A percentile compares a stretch with the other conserved stretches of the same genome.
Evolutionary conservation across 257 asterid species (phyloP).

Genomic region (Solanum clarkiae): DNA sequence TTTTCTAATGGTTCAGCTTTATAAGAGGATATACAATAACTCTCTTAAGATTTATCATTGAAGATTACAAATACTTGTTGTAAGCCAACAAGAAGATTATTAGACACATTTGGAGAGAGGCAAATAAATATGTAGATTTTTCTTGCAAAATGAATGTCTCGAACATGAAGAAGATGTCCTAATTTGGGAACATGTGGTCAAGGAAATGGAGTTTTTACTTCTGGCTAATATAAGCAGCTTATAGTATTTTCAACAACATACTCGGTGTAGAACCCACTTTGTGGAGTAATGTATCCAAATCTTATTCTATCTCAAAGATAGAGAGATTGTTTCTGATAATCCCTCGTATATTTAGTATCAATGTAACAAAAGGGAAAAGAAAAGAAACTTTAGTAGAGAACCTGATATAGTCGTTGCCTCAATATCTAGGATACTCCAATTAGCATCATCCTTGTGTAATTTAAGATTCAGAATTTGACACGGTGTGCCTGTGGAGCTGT

Average conservation of each 20-base stretch:
- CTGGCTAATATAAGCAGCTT: background rate
- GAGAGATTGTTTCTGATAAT: background rate
- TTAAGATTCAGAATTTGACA: conserved; percentile 40
- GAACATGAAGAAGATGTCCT: background rate
- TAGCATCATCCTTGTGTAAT: conserved; percentile 29
- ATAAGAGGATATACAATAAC: no score
- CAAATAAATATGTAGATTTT: background rate
- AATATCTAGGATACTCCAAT: conserved; percentile 12
- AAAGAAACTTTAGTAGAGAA: background rate
- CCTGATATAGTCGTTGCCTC: conserved; percentile 38
- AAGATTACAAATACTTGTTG: no score
- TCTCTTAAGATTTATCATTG: background rate
- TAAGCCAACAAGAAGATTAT: background rate
- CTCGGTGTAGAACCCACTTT: background rate
- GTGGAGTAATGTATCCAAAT: background rate
- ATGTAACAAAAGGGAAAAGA: background rate
- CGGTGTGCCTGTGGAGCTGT: background rate
- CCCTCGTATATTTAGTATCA: background rate
- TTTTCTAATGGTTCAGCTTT: background rate
- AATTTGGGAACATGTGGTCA: background rate
- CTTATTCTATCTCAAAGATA: rapidly evolving
- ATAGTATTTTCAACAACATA: background rate
- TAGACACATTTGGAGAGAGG: background rate
- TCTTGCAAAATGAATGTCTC: background rate
- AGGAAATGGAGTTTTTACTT: background rate